Evolutionary conservation across 768 basidiomycete genomes (phyloP).

Genomic region (Amanita rubescens): DNA sequence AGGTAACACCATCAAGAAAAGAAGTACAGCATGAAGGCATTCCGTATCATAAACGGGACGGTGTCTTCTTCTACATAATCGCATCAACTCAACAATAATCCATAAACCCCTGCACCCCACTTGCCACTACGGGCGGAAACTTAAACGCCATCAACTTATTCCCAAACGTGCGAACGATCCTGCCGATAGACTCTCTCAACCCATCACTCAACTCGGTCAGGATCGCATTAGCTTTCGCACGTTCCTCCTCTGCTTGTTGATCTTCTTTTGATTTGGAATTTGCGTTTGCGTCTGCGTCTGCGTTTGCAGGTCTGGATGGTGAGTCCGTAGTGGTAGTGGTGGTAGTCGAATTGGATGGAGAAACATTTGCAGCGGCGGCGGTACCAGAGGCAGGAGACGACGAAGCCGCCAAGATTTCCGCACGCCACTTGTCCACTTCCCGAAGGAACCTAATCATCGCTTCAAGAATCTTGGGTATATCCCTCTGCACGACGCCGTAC

Average conservation of each 20-base stretch:
- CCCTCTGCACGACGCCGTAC: slow-evolving; percentile 79
- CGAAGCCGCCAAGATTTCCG: too few relatives aligned
- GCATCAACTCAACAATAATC: slow-evolving; percentile 54
- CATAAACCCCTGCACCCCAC: slow-evolving; percentile 62
- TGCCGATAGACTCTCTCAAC: slow-evolving; percentile 59
- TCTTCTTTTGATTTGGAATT: slow-evolving; percentile 15
- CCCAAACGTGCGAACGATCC: slow-evolving; percentile 68
- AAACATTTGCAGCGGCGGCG: too few relatives aligned
- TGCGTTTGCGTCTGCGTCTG: too few relatives aligned
- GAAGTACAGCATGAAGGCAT: too few relatives aligned
- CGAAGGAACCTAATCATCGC: slow-evolving; percentile 60
- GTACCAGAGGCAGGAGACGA: too few relatives aligned
- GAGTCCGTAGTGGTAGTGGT: too few relatives aligned
- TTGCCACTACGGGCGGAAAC: slow-evolving; percentile 60
- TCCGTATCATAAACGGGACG: too few relatives aligned
- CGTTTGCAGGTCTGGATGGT: too few relatives aligned
- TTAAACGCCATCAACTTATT: slow-evolving; percentile 69
- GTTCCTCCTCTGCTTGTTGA: slow-evolving; percentile 26
- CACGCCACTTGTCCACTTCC: too few relatives aligned
- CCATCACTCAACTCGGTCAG: slow-evolving; percentile 32
- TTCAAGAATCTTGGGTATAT: slow-evolving; percentile 73
- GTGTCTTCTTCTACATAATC: too few relatives aligned
- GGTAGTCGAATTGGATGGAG: too few relatives aligned
- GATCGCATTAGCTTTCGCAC: slow-evolving; percentile 40
- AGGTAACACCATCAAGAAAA: too few relatives aligned